Evolutionary conservation across 805 yeast species (phyloP).

Genomic region (Ascoidea asiatica): DNA sequence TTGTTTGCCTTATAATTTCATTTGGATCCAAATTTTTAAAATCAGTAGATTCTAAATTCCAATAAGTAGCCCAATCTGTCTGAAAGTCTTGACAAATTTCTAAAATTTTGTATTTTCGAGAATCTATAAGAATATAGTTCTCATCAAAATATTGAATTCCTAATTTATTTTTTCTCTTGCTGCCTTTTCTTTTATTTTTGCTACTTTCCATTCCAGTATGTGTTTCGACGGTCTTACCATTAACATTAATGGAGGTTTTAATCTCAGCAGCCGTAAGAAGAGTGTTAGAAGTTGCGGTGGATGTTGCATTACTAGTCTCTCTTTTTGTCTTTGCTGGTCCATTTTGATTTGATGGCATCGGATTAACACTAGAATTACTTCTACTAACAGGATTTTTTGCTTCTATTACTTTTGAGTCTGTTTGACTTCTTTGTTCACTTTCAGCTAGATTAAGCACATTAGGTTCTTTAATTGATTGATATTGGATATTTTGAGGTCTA

Average conservation of each 20-base stretch:
- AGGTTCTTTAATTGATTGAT: too few relatives aligned
- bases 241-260: neutral
- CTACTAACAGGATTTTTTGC: neutral
- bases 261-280: neutral
- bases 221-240: neutral
- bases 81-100: neutral
- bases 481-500: too few relatives aligned
- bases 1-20: neutral
- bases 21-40: too few relatives aligned
- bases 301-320: neutral
- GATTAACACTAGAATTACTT: neutral
- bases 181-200: neutral
- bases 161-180: too few relatives aligned
- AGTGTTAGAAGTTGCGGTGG: neutral
- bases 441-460: too few relatives aligned
- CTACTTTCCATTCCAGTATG: neutral
- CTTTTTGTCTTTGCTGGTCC: neutral
- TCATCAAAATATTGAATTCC: neutral
- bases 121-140: too few relatives aligned
- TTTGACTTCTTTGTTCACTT: neutral
- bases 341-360: neutral
- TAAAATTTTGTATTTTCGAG: too few relatives aligned
- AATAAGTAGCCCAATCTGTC: neutral
- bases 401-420: neutral
- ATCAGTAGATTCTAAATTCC: neutral